phyloP scores from a whole-genome alignment of 2,329 filamentous ascomycete species.

The Calonectria leucothoes region DNA sequence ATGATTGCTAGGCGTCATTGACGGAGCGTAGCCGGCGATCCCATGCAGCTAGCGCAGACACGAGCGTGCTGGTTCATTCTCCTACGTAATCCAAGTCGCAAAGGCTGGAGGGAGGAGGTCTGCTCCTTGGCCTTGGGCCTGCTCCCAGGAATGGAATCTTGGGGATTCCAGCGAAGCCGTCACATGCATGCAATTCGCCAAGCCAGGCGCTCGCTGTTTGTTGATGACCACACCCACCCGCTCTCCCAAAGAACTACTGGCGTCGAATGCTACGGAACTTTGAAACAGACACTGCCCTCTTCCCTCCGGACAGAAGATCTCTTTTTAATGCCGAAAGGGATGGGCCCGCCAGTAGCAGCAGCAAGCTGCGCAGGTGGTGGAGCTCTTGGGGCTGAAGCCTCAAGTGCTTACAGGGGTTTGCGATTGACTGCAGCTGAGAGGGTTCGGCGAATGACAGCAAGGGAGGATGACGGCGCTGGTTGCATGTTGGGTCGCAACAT shows the following conservation, averaged over 20 bases:
- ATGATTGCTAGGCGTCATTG: background rate
- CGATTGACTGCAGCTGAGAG: background rate
- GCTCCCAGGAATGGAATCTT: background rate
- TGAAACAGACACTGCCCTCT: background rate
- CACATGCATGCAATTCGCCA: background rate
- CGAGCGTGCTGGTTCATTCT: background rate
- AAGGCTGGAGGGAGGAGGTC: no score
- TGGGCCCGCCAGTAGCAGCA: background rate
- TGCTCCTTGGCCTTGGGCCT: background rate
- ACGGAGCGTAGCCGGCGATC: background rate
- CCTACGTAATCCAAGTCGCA: background rate
- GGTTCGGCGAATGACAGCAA: background rate
- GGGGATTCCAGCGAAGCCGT: background rate
- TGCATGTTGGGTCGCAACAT: background rate
- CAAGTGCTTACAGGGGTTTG: conserved; percentile 6
- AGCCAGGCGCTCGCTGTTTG: background rate
- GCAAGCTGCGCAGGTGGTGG: no score
- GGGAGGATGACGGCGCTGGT: conserved; percentile 2
- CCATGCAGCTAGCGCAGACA: background rate
- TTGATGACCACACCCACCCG: no score
- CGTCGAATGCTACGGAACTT: background rate
- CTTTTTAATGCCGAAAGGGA: background rate
- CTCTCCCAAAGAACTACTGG: background rate
- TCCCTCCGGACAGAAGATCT: background rate
- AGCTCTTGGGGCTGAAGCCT: background rate